These are phyloP conservation scores for Candida berthetii DNA, from an alignment of 805 yeast species.

Conservation along the genomic window DNA sequence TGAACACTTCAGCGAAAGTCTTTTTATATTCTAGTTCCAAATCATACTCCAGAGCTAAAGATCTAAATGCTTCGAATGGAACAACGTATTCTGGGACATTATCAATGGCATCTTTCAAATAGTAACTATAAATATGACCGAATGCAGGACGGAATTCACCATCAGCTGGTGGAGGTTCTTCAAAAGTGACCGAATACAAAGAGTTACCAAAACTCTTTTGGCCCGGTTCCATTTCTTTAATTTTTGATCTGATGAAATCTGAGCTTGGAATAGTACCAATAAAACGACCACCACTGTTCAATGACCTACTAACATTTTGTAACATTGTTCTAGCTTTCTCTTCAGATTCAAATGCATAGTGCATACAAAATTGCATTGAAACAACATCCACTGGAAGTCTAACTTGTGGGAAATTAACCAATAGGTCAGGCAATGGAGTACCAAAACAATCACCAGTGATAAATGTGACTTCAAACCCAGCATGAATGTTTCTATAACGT, in stretches of 20 bases:
- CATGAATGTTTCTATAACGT: slow-evolving; percentile 53
- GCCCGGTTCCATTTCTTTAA: slow-evolving; percentile 45
- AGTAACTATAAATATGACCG: slow-evolving; percentile 82
- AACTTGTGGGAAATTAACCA: slow-evolving; percentile 61
- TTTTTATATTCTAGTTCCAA: slow-evolving; percentile 64
- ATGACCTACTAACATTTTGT: slow-evolving; percentile 67
- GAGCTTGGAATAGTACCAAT: slow-evolving; percentile 94
- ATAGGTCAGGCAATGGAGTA: slow-evolving; percentile 56
- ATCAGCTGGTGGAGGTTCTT: slow-evolving; percentile 68
- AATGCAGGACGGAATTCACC: slow-evolving; percentile 70
- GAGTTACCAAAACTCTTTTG: slow-evolving; percentile 78
- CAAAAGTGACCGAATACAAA: slow-evolving; percentile 76
- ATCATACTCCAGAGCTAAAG: slow-evolving; percentile 79
- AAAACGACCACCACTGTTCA: slow-evolving; percentile 79
- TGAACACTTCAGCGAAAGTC: slow-evolving; percentile 78
- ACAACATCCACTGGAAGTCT: slow-evolving; percentile 82
- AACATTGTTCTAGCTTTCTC: slow-evolving; percentile 68
- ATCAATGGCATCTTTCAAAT: slow-evolving; percentile 87
- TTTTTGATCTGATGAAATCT: slow-evolving; percentile 69
- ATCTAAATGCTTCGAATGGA: slow-evolving; percentile 83
- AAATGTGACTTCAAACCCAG: slow-evolving; percentile 73
- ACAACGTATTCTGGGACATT: slow-evolving; percentile 96
- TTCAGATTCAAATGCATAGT: slow-evolving; percentile 89
- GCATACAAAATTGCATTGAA: slow-evolving; percentile 87
- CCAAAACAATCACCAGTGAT: slow-evolving; percentile 93